Percentiles rank a stretch among this genome's conserved stretches.
Evolutionary conservation across 2,329 filamentous ascomycete species (phyloP).

Genomic region (Colletotrichum sp.): DNA sequence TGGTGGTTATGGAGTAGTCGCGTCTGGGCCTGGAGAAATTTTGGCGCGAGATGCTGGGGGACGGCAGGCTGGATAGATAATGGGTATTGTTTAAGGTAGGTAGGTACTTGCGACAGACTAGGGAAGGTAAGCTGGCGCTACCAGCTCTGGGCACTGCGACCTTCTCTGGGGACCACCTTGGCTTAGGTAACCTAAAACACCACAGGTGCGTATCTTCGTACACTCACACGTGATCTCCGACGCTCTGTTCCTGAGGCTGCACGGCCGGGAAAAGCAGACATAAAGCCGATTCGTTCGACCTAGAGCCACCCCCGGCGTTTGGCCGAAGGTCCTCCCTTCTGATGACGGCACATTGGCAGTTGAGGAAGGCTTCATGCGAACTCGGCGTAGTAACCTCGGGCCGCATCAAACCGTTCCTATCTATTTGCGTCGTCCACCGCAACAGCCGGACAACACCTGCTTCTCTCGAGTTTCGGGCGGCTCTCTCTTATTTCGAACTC

Average conservation of each 20-base stretch:
- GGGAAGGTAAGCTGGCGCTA: background rate
- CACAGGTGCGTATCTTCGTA: background rate
- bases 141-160: background rate
- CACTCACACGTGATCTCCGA: background rate
- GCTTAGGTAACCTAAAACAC: background rate
- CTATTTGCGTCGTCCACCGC: background rate
- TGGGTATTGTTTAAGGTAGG: background rate
- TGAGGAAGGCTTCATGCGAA: conserved; percentile 16
- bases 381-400: conserved; percentile 35
- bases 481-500: background rate
- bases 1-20: conserved; percentile 26
- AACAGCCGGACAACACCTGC: background rate
- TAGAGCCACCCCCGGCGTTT: background rate
- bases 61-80: background rate
- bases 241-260: background rate
- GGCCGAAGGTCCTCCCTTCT: background rate
- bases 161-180: background rate
- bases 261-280: background rate
- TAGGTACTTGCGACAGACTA: background rate
- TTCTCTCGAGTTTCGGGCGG: background rate
- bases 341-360: conserved; percentile 14
- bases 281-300: background rate
- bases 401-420: conserved; percentile 38
- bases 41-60: conserved; percentile 36
- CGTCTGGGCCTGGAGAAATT: conserved; percentile 39